Percentiles rank a stretch among this genome's conserved stretches.
phyloP scores from a whole-genome alignment of 1,139 yeast species.

The Pichia sp. region DNA sequence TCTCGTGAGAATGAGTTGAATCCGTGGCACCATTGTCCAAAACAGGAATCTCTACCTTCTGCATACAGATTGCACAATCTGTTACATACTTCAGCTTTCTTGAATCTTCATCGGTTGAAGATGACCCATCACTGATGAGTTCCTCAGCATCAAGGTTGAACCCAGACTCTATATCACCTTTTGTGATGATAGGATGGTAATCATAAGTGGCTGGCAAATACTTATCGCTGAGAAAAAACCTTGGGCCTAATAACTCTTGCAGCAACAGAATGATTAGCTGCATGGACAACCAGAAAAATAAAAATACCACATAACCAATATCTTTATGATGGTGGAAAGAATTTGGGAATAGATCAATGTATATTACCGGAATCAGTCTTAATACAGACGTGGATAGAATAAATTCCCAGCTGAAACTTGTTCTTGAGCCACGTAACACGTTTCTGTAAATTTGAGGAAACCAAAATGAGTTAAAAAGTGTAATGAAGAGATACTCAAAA shows the following conservation, averaged over 20 bases:
- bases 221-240: constrained; percentile 76
- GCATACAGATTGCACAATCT: constrained; percentile 92
- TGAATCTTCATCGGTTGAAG: constrained; percentile 20
- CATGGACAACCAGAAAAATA: constrained; percentile 49
- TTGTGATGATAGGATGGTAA: constrained; percentile 64
- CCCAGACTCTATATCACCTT: constrained; percentile 61
- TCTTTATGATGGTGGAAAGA: constrained; percentile 60
- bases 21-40: constrained; percentile 26
- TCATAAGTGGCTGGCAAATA: constrained; percentile 76
- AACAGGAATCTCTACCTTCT: constrained; percentile 60
- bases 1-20: neutral
- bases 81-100: constrained; percentile 34
- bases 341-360: constrained; percentile 44
- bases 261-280: constrained; percentile 55
- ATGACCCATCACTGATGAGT: constrained; percentile 15
- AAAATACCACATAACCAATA: constrained; percentile 41
- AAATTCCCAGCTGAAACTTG: constrained; percentile 66
- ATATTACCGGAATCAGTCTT: constrained; percentile 61
- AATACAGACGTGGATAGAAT: constrained; percentile 61
- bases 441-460: constrained; percentile 85
- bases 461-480: constrained; percentile 72
- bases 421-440: constrained; percentile 64
- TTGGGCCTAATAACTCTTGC: constrained; percentile 68
- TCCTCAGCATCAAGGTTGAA: constrained; percentile 32
- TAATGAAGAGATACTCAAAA: constrained; percentile 54